phyloP scores from a whole-genome alignment of 2,329 filamentous ascomycete species.

The Pseudocercospora crystallina region DNA sequence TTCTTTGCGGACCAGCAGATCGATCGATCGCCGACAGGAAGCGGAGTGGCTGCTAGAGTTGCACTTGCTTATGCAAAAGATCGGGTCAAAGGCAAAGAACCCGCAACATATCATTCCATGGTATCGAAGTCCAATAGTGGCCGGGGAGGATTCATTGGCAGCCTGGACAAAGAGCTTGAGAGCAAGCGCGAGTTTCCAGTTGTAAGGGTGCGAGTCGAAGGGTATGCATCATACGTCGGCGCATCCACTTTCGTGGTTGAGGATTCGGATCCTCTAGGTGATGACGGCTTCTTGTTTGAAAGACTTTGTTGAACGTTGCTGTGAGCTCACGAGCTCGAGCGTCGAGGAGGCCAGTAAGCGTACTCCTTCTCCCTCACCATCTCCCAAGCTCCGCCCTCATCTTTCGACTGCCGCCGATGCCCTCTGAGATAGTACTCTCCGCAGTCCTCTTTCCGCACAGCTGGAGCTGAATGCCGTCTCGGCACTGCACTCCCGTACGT shows the following conservation, averaged over 20 bases:
- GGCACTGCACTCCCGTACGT: no score
- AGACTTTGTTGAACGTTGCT: not conserved
- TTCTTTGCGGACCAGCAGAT: constrained; percentile 47
- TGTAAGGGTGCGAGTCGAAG: constrained; percentile 13
- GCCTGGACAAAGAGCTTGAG: not conserved
- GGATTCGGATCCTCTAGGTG: constrained; percentile 12
- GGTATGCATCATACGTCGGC: constrained; percentile 16
- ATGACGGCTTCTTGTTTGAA: constrained; percentile 18
- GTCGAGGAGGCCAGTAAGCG: constrained; percentile 12
- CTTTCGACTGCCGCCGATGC: constrained; percentile 6
- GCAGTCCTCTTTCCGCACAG: not conserved
- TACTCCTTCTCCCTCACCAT: constrained; percentile 6
- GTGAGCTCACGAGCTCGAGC: not conserved
- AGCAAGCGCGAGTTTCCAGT: constrained; percentile 3
- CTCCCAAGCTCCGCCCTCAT: not conserved
- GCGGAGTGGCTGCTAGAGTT: constrained; percentile 33
- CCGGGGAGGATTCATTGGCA: constrained; percentile 18
- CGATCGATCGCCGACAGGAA: constrained; percentile 44
- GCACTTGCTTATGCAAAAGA: constrained; percentile 26
- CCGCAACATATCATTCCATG: constrained; percentile 19
- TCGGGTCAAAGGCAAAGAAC: not conserved
- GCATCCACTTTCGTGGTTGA: constrained; percentile 15
- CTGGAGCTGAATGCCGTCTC: not conserved
- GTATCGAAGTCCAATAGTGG: constrained; percentile 16
- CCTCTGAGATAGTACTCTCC: constrained; percentile 9